A percentile compares a stretch with the other conserved stretches of the same genome.
phyloP scores from a whole-genome alignment of 2,329 filamentous ascomycete species.

The Metarhizium humberi region DNA sequence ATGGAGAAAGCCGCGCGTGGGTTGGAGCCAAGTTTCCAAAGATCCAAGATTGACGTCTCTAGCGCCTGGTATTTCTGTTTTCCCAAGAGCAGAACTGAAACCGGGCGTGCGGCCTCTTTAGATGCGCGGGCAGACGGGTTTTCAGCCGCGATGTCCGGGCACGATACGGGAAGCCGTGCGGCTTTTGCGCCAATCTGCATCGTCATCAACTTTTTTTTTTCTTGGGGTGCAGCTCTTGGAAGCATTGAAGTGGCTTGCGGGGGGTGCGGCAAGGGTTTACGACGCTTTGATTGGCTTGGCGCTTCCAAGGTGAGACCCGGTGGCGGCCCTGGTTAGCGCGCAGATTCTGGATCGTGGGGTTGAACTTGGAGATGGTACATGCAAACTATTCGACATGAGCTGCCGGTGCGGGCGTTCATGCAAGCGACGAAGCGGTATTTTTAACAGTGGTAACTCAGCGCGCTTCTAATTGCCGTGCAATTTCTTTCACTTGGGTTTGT shows the following conservation, averaged over 20 bases:
- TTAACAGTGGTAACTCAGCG: too few species aligned
- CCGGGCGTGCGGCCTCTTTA: not conserved
- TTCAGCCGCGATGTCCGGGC: not conserved
- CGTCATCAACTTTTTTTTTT: not conserved
- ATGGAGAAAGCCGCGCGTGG: not conserved
- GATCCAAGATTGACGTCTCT: not conserved
- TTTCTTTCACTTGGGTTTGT: too few species aligned
- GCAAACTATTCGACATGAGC: too few species aligned
- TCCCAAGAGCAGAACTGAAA: not conserved
- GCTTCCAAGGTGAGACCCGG: too few species aligned
- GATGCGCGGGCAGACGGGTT: not conserved
- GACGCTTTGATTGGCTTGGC: not conserved
- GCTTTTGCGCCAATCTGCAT: not conserved
- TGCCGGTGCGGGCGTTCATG: too few species aligned
- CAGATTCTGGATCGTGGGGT: too few species aligned
- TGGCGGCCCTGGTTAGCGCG: too few species aligned
- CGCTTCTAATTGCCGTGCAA: not conserved
- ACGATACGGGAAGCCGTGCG: not conserved
- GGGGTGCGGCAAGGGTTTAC: not conserved
- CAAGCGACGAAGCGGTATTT: too few species aligned
- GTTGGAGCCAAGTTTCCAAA: not conserved
- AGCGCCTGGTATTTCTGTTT: not conserved
- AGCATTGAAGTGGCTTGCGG: not conserved
- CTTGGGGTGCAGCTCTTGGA: too few species aligned
- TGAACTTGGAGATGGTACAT: too few species aligned